Conservation (phyloP, 768 basidiomycete genomes). For the Macrolepiota dolichaula region DNA sequence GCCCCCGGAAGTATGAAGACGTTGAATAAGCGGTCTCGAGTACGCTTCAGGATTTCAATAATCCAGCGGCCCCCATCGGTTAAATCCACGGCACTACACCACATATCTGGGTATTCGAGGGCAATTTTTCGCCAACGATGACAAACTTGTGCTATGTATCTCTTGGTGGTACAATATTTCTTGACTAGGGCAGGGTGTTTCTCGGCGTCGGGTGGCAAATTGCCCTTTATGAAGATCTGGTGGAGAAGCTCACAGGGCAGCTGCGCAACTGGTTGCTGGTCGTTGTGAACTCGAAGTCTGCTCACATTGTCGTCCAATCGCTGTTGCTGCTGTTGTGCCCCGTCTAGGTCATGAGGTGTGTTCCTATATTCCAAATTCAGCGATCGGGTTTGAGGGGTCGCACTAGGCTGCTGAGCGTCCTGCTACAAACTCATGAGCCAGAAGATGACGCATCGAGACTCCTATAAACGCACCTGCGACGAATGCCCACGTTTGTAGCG, state of each 20-base stretch:
- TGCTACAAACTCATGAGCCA: not conserved
- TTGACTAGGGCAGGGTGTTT: not conserved
- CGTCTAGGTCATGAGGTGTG: not conserved
- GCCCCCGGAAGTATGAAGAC: not conserved
- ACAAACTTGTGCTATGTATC: slow-evolving; percentile 6
- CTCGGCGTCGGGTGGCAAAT: not conserved
- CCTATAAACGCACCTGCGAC: not conserved
- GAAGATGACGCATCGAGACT: not conserved
- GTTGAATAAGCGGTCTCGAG: not conserved
- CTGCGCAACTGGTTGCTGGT: not conserved
- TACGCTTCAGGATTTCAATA: not conserved
- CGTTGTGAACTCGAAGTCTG: not conserved
- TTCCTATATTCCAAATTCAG: not conserved
- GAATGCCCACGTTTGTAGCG: not conserved
- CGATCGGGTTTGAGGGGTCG: not conserved
- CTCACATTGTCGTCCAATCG: not conserved
- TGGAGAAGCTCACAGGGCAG: slow-evolving; percentile 6
- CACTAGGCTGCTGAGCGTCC: not conserved
- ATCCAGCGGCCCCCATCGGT: not conserved
- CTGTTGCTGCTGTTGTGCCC: not conserved
- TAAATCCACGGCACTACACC: slow-evolving; percentile 7
- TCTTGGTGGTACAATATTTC: slow-evolving; percentile 5
- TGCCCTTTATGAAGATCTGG: slow-evolving; percentile 3
- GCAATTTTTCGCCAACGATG: slow-evolving; percentile 6
- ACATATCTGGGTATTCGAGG: slow-evolving; percentile 6